A percentile compares a stretch with the other conserved stretches of the same genome.
These are phyloP conservation scores for Agrocybe praecox DNA, from an alignment of 768 basidiomycete genomes.

Conservation along the genomic window DNA sequence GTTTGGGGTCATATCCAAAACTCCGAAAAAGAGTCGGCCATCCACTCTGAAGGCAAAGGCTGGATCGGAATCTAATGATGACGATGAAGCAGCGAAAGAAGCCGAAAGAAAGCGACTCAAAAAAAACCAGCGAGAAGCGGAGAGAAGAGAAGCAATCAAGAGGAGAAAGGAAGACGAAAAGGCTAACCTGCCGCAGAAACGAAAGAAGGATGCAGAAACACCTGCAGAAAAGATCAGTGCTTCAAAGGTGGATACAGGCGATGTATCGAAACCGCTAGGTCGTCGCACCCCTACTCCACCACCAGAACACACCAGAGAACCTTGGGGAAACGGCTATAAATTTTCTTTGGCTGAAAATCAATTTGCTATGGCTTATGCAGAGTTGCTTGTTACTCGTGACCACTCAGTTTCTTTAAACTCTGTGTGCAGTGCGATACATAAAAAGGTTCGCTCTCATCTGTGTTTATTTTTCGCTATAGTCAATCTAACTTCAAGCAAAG, in stretches of 20 bases:
- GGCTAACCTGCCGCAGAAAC: not conserved
- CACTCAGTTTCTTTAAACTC: conserved; percentile 39
- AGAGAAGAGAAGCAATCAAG: conserved; percentile 4
- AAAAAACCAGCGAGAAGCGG: conserved; percentile 6
- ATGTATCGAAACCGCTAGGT: not conserved
- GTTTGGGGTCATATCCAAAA: conserved; percentile 26
- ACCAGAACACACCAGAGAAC: conserved; percentile 20
- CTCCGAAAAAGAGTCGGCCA: conserved; percentile 19
- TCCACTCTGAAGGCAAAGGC: conserved; percentile 3
- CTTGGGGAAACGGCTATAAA: conserved; percentile 33
- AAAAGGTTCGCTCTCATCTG: conserved; percentile 42
- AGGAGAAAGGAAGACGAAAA: not conserved
- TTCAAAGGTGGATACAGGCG: conserved; percentile 1
- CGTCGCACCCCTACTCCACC: conserved; percentile 51
- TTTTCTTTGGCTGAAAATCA: conserved; percentile 56
- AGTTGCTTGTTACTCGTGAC: conserved; percentile 49
- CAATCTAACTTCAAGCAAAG: conserved; percentile 32
- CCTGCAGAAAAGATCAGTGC: not conserved
- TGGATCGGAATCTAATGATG: conserved; percentile 15
- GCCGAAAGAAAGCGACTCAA: not conserved
- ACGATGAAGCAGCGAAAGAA: conserved; percentile 10
- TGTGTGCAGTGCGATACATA: conserved; percentile 39
- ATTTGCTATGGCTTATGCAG: conserved; percentile 46
- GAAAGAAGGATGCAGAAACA: not conserved
- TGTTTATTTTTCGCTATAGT: conserved; percentile 4